Base-by-base conservation (phyloP, 768 basidiomycete species). In the Brasilioporus rufonigricans region DNA sequence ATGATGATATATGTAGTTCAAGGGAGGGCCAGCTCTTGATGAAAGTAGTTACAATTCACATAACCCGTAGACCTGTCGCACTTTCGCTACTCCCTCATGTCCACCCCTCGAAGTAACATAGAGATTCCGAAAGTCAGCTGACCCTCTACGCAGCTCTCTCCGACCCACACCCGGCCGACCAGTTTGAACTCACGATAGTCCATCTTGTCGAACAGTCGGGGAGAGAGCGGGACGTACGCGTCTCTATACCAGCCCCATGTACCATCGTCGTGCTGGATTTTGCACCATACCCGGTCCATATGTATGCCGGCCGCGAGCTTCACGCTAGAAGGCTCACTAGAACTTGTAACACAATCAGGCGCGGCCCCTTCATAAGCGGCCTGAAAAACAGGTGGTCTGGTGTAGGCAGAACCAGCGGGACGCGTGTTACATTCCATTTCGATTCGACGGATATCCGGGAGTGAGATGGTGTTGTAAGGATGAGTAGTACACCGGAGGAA, bases 191-290 rank as follows among this genome's bases (percentile, higher is more conserved):
- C 61, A 18, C 77, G 68, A 43, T 77, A 77, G 56, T 81, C 80
- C 49, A 70, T 68, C 66, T 75, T 77, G 24, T 70, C 65, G 55
- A 83, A 81, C 23, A 82, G 55, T n/a, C 64, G 56, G 8, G 76
- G 70, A 8, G 80, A 79, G 27, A 83, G 66, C 0, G 81, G 81
- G 10, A 80, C 69, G 71, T 74, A 79, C 56, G 76, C 72, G 40
- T 73, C 41, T 27, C 75, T 61, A 31, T 56, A 63, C 73, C 72
- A 75, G 33, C 68, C 71, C 50, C 63, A 66, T 11, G 50, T 55
- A 23, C 65, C 61, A 18, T 68, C 60, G 8, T 36, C 51, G 5
- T 62, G 35, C 36, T 12, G 36, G 24, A 32, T 44, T 31, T 56
- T 57, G 19, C 50, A 53, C 67, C 67, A 69, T 6, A 27, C 51